Evolutionary conservation across 192 early-diverging fungal genomes (phyloP), one percentile per base, ranked within the genome.

Genomic region (Podila minutissima): DNA sequence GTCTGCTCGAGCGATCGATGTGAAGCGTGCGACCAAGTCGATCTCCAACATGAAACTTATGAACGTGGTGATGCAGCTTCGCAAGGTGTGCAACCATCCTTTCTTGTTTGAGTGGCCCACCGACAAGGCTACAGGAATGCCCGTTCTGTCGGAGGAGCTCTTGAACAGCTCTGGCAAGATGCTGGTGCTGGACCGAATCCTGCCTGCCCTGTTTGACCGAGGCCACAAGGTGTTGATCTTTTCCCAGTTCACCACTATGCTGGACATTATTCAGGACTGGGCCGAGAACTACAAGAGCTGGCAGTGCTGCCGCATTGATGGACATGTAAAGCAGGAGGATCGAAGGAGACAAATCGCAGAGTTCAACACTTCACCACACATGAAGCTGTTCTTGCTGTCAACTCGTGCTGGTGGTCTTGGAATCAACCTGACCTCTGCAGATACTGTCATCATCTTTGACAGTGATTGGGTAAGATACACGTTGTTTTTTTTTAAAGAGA

Each of bases 351-450:
- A 91, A 64, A 96, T 96, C 72, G 92, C 93, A 64, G 91, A 91
- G 29, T 96, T 89, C 74, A 95, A 95, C 55, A 74, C 79, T 67
- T 86, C 69, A 83, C 89, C 62, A 72, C 72, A 79, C 53, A 84
- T 87, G 59, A 86, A 91, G 64, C 85, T 99, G 37, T 99, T 99
- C 72, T 84, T 99, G 60, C 75, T 99, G 20, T 97, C 96, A 8
- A 99, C 98, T 11, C 92, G 98, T 66, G 95, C 97, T 15, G 98
- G 98, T 65, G 98, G 98, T 15, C 84, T 99, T 29, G 98, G 98
- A 59, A 99, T 99, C 82, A 99, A 99, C 68, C 82, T 99, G 71
- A 97, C 98, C 4, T 93, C 95, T 0, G 98, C 98, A 13, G 97
- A 99, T 74, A 98, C 94, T 38, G 98, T 99, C 11, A 88, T 99